Evolutionary conservation across 192 early-diverging fungal genomes (phyloP).

Genomic region (Linnemannia schmuckeri): DNA sequence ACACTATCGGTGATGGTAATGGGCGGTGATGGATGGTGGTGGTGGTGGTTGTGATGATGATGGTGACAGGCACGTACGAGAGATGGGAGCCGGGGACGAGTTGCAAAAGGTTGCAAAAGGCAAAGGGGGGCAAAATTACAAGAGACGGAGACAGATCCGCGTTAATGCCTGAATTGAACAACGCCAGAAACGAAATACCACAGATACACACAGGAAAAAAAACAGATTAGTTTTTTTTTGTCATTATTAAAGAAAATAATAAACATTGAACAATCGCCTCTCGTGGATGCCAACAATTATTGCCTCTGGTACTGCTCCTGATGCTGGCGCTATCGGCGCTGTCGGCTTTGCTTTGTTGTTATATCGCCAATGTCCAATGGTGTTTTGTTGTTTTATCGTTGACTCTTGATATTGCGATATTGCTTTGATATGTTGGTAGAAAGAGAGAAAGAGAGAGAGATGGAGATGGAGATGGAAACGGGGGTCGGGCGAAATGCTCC

Average conservation of each 20-base stretch:
- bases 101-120: background rate
- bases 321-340: no score
- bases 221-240: no score
- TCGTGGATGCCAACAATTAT: no score
- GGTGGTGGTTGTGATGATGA: background rate
- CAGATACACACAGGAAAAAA: no score
- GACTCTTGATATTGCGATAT: background rate
- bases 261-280: no score
- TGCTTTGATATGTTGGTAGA: background rate
- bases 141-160: background rate
- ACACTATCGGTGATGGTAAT: background rate
- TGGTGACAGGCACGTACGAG: background rate
- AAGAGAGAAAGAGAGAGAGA: background rate
- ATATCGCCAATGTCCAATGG: background rate
- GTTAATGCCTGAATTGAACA: background rate
- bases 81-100: background rate
- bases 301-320: no score
- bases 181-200: background rate
- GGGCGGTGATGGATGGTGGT: background rate
- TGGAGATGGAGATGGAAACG: background rate
- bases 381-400: background rate
- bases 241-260: no score
- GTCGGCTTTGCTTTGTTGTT: no score
- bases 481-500: constrained; percentile 2
- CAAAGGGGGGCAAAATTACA: background rate